Evolutionary conservation across 306 rosid genomes (phyloP), one percentile per base, ranked within the genome.

Genomic region (Purshia tridentata): DNA sequence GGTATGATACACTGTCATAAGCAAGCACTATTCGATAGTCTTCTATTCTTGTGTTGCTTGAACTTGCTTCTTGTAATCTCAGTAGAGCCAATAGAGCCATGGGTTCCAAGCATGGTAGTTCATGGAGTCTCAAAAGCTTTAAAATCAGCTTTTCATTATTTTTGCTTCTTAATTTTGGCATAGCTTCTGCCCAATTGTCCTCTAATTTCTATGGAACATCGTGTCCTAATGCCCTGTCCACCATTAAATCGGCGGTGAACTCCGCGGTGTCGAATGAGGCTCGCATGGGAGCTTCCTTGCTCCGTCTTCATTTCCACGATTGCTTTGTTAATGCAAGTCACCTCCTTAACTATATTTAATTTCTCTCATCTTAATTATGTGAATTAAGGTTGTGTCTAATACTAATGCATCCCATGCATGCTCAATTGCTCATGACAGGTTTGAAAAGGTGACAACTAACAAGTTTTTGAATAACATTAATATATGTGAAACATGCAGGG

Each of bases 201-300:
- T n/a, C 88, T 7, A 77, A 20, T 6, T 85, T 84, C 78, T 91
- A 91, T 2, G 53, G 50, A 3, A 69, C 35, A 57, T 81, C 81
- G 0, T 91, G 97, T 16, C 97, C 97, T 16, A 72, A 18, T 1
- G 94, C 80, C 8, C 88, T 91, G 65, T 67, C 90, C 69, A 81
- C 83, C 83, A 88, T 91, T 55, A 81, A 52, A 22, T 12, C 78
- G 0, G 86, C 70, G 10, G 83, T 88, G 5, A 0, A 0, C 22
- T 39, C 86, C 35, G 92, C 95, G 4, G 86, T 91, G 0, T 42
- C 6, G 7, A 81, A n/a, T 0, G 97, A 91, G 63, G 39, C 63
- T 70, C 97, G 97, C 72, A 91, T 91, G 97, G 97, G 97, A 0
- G 97, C 97, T 0, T 91, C 95, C 19, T 58, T 91, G 19, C 97